Conservation (phyloP, 176 grass and related monocot species). For the Carex pumila region DNA sequence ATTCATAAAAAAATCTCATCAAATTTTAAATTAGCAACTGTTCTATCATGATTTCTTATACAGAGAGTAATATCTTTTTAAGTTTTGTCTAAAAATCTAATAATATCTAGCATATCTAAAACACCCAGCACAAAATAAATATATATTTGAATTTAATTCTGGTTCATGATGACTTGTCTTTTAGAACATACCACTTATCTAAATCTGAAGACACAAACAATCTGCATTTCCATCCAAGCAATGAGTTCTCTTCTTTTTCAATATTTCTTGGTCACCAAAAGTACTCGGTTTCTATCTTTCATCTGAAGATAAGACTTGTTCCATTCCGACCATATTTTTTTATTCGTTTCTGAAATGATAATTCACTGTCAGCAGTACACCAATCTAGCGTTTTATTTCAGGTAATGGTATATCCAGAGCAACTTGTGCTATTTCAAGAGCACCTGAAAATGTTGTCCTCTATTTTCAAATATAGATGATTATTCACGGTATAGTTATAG, state of each 20-base stretch:
- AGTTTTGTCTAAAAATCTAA: too few relatives aligned
- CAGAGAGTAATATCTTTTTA: too few relatives aligned
- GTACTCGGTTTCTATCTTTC: neutral
- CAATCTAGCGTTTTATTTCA: neutral
- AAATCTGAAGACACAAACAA: neutral
- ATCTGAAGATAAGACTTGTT: conserved; percentile 10
- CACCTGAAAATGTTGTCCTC: neutral
- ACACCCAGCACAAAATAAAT: neutral
- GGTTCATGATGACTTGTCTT: neutral
- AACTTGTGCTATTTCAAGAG: conserved; percentile 3
- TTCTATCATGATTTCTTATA: too few relatives aligned
- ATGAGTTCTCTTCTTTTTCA: neutral
- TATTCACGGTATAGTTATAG: too few relatives aligned
- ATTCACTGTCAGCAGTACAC: neutral
- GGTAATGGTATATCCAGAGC: neutral
- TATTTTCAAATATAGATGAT: neutral
- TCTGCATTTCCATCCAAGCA: neutral
- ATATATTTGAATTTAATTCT: neutral
- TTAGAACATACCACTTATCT: neutral
- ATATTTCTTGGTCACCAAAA: neutral
- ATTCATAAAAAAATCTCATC: too few relatives aligned
- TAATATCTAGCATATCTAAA: neutral
- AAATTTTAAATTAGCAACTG: too few relatives aligned
- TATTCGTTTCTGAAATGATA: neutral
- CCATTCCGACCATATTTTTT: neutral